Conservation (phyloP, 305 asterid genomes). For the Plantago coronopus region DNA sequence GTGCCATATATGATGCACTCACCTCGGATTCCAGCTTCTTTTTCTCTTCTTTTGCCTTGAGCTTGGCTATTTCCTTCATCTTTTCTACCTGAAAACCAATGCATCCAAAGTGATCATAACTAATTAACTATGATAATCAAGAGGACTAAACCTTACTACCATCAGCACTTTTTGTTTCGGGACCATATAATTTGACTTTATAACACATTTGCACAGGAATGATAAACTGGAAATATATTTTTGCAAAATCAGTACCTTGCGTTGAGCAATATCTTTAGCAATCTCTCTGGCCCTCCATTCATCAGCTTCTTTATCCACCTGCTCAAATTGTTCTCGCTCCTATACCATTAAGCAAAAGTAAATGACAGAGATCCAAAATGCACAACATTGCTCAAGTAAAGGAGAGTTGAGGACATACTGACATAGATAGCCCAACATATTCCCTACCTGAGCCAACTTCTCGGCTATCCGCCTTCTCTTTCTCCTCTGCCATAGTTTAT, state of each 20-base stretch:
- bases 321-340: conserved; percentile 65
- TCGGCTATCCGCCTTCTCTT: conserved; percentile 71
- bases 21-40: conserved; percentile 77
- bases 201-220: not conserved
- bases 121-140: not conserved
- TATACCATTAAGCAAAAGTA: conserved; percentile 28
- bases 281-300: conserved; percentile 90
- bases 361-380: conserved; percentile 10
- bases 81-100: conserved; percentile 62
- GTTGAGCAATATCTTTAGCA: conserved; percentile 77
- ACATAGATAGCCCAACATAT: not conserved
- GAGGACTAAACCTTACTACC: not conserved
- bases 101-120: conserved; percentile 16
- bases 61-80: conserved; percentile 86
- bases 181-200: not conserved
- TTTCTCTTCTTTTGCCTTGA: conserved; percentile 82
- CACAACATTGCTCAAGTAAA: not conserved
- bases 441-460: conserved; percentile 52
- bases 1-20: too few species aligned
- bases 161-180: not conserved
- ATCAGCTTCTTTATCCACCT: conserved; percentile 78
- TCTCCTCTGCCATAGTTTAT: conserved; percentile 80
- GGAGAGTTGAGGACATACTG: too few species aligned
- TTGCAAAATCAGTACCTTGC: conserved; percentile 52
- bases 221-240: not conserved